These are phyloP conservation scores for Murraya paniculata DNA, from an alignment of 345 rosid genomes.

Conservation along the genomic window DNA sequence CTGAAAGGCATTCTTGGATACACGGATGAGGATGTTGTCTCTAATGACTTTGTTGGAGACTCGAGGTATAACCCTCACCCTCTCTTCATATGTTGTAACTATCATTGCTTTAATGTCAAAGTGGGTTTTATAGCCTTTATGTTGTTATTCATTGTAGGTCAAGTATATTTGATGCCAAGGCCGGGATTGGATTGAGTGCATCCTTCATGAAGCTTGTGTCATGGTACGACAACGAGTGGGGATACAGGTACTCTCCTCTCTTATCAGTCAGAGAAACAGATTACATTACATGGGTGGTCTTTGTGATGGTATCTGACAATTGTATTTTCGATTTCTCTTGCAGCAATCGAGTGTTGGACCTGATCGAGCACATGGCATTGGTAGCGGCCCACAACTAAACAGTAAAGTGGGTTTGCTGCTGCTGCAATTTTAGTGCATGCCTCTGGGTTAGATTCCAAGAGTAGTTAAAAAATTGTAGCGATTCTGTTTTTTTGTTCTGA, in stretches of 20 bases:
- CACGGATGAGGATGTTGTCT: slow-evolving; percentile 96
- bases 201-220: slow-evolving; percentile 89
- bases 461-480: slow-evolving; percentile 12
- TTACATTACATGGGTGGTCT: background rate
- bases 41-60: slow-evolving; percentile 89
- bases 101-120: background rate
- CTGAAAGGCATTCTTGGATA: slow-evolving; percentile 92
- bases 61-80: slow-evolving; percentile 50
- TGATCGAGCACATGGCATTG: slow-evolving; percentile 93
- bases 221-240: slow-evolving; percentile 99
- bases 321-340: slow-evolving; percentile 14
- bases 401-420: background rate
- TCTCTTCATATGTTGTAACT: background rate
- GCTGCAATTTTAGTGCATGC: background rate
- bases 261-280: background rate
- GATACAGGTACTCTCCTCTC: slow-evolving; percentile 71
- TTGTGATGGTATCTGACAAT: background rate
- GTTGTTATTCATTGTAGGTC: slow-evolving; percentile 50
- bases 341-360: slow-evolving; percentile 98
- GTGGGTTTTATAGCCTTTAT: background rate
- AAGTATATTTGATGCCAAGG: slow-evolving; percentile 96
- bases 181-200: slow-evolving; percentile 82
- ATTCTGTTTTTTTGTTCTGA: background rate
- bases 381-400: slow-evolving; percentile 54
- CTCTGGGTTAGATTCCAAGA: slow-evolving; percentile 10